Evolutionary conservation across 306 rosid species (phyloP), one percentile per base, ranked within the genome.

Genomic region (Rubus idaeus): DNA sequence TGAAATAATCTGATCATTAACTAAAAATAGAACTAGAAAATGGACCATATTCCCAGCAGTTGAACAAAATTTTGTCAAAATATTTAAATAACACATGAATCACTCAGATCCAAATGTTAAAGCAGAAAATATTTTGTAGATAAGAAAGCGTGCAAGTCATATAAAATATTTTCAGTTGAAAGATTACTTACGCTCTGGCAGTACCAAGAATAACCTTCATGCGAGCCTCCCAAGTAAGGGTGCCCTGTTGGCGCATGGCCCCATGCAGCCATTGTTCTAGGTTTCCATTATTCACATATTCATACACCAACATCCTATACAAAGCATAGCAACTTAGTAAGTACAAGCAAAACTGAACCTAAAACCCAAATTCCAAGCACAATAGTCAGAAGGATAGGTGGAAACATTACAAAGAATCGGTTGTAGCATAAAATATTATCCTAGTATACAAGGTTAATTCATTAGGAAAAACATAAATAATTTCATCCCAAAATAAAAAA

Each of bases 201-300:
- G 98, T 94, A 83, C 96, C 97, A 50, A 91, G 91, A 72, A 86
- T 67, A 81, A 91, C 93, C 86, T 94, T 90, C 86, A 91, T 84
- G 66, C 98, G 96, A 5, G 96, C 95, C 73, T 91, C 98, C 98
- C 98, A 91, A 23, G 95, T 91, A 70, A 91, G 90, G 75, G 83
- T 83, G 65, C 98, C 98, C 74, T 85, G 88, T 67, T 89, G 89
- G 40, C 78, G 77, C 94, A 90, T 86, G 53, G 89, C 93, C 67
- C 97, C 97, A 73, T 94, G 97, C 74, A 94, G 84, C 98, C 98
- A 91, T 77, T 94, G 97, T 79, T 94, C 98, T 74, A 94, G 87
- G 87, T 94, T 91, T 42, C 98, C 98, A 78, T 94, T 94, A 87
- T 90, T 94, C 85, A 94, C 97, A 79, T 91, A 94, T 81, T 94